Evolutionary conservation across 2,329 filamentous ascomycete species (phyloP), one percentile per base, ranked within the genome.

Genomic region (Pseudogymnoascus sp.): DNA sequence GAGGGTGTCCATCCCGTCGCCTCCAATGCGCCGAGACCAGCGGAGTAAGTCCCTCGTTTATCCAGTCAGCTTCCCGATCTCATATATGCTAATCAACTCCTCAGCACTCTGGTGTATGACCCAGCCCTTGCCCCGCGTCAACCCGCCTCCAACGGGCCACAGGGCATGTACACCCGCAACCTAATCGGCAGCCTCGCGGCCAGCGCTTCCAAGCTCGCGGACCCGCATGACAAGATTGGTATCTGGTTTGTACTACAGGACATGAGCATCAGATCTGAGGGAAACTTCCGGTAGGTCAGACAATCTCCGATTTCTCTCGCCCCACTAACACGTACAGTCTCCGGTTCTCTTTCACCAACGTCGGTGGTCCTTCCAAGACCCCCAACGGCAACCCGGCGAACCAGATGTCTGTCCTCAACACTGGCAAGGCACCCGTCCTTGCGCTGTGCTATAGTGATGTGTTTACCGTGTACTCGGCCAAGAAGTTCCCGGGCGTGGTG

Each of bases 241-340:
- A 92, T 96, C 67, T 99, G 93, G 93, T 99, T 99, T 71, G 90
- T 99, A 53, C 80, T 97, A 62, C 93, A 97, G 74, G 95, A 99
- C 77, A 80, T 99, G 47, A 96, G 92, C 70, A 93, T 99, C 33
- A 85, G 95, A 53, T 96, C 92, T 0, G 95, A 97, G 75, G 95
- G 95, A 10, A 84, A 81, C 65, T 99, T 97, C 76, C 84, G 93
- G 91, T 96, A 82, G 71, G 80, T 73, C 13, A 61, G 63, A 26
- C 40, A 36, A 61, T 31, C 35, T 47, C 33, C 13, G 60, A 38
- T 35, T 26, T 44, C 36, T 26, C 19, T 2, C 17, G 3, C 21
- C 35, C 59, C 15, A 44, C 63, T 63, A 35, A 64, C 26, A n/a
- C 21, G 23, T 13, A 9, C 66, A 87, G 85, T 38, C 77, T 88